Percentiles rank a stretch among this genome's conserved stretches.
phyloP scores from a whole-genome alignment of 176 grass and related monocot genomes.

The Metroxylon sagu region DNA sequence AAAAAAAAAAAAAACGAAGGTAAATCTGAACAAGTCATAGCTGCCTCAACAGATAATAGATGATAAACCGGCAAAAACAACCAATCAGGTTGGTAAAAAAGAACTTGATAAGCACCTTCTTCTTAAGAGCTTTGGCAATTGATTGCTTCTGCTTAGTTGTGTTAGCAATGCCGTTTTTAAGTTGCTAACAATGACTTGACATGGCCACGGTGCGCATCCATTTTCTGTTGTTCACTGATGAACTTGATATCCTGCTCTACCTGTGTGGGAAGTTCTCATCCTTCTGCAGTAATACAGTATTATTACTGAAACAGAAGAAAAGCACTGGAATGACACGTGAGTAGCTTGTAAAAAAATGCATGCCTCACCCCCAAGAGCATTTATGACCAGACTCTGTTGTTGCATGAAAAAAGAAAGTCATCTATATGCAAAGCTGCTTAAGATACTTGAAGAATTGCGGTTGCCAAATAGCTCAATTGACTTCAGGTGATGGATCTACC shows the following conservation, averaged over 20 bases:
- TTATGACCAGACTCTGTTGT: too few species aligned
- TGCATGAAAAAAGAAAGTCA: too few species aligned
- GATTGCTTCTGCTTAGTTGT: slow-evolving; percentile 63
- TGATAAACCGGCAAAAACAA: slow-evolving; percentile 1
- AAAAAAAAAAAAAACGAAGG: not conserved
- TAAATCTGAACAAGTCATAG: not conserved
- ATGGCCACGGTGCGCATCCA: slow-evolving; percentile 86
- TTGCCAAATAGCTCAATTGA: too few species aligned
- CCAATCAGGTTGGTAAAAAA: not conserved
- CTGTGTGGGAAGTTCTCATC: slow-evolving; percentile 73
- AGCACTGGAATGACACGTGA: too few species aligned
- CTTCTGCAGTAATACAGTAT: slow-evolving; percentile 5
- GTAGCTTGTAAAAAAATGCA: too few species aligned
- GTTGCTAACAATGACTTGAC: slow-evolving; percentile 64
- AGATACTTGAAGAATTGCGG: too few species aligned
- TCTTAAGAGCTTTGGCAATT: slow-evolving; percentile 65
- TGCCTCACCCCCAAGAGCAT: too few species aligned
- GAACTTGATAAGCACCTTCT: slow-evolving; percentile 55
- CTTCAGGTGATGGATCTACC: too few species aligned
- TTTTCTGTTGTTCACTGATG: slow-evolving; percentile 83
- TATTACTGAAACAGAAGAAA: not conserved
- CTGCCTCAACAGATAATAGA: slow-evolving; percentile 5
- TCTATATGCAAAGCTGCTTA: too few species aligned
- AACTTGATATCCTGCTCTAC: slow-evolving; percentile 88
- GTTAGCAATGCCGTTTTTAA: slow-evolving; percentile 58